A percentile compares a stretch with the other conserved stretches of the same genome.
Evolutionary conservation across 2,329 filamentous ascomycete genomes (phyloP).

Genomic region (Verticillium longisporum): DNA sequence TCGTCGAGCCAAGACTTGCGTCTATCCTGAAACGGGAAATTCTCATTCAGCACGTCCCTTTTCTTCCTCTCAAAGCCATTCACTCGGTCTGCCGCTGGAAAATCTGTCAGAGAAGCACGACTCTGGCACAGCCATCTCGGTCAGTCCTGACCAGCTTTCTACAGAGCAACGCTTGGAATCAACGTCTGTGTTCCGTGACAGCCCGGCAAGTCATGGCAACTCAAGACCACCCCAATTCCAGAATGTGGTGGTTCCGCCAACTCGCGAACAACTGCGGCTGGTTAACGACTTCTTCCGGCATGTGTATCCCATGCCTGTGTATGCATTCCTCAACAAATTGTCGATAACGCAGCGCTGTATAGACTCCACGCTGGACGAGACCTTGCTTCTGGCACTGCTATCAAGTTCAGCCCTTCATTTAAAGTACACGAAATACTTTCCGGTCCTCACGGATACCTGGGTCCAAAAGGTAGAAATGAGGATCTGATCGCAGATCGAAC

Average conservation of each 20-base stretch:
- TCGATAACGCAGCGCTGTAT: background rate
- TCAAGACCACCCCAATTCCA: background rate
- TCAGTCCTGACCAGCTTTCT: background rate
- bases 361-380: conserved; percentile 3
- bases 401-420: conserved; percentile 6
- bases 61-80: background rate
- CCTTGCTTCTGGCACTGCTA: conserved; percentile 5
- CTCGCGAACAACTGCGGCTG: conserved; percentile 10
- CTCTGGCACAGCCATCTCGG: background rate
- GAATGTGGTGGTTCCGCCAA: conserved; percentile 1
- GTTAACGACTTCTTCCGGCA: conserved; percentile 15
- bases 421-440: background rate
- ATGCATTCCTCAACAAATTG: conserved; percentile 7
- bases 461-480: conserved; percentile 34
- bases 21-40: background rate
- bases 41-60: background rate
- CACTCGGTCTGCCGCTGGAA: background rate
- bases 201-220: background rate
- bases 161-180: background rate
- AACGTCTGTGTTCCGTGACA: background rate
- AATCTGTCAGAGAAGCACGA: background rate
- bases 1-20: background rate
- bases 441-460: conserved; percentile 13
- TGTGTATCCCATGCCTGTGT: conserved; percentile 13
- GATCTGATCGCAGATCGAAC: conserved; percentile 15